phyloP scores from a whole-genome alignment of 2,329 filamentous ascomycete genomes.

The Fusarium azukiicola region DNA sequence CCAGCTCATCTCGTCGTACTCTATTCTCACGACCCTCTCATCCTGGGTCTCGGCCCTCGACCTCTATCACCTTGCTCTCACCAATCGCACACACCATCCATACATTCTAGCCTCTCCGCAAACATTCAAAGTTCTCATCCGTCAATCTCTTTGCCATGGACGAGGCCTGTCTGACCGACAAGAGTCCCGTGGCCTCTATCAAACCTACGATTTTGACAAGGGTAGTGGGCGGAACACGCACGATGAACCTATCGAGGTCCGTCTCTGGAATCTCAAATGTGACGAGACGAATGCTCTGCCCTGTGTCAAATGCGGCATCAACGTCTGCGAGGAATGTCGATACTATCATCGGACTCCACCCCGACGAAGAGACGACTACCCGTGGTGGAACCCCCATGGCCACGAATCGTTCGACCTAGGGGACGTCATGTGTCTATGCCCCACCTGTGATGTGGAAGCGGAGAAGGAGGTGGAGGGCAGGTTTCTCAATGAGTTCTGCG shows the following conservation, averaged over 20 bases:
- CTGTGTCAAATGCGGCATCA: constrained; percentile 43
- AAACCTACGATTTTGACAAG: background rate
- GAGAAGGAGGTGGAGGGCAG: background rate
- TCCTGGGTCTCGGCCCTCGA: constrained; percentile 45
- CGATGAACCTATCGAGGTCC: constrained; percentile 41
- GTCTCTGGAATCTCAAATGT: constrained; percentile 36
- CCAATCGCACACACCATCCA: constrained; percentile 14
- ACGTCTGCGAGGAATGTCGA: constrained; percentile 48
- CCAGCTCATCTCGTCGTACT: constrained; percentile 40
- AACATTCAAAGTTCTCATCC: constrained; percentile 29
- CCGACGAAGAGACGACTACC: background rate
- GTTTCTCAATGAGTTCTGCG: constrained; percentile 33
- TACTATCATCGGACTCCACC: constrained; percentile 35
- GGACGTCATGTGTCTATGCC: constrained; percentile 41
- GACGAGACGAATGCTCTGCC: constrained; percentile 36
- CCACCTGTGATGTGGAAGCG: constrained; percentile 10
- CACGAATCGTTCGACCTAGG: background rate
- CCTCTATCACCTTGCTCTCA: constrained; percentile 36
- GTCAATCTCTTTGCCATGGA: constrained; percentile 41
- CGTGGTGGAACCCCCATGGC: constrained; percentile 35
- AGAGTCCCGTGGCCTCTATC: background rate
- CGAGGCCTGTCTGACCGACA: constrained; percentile 37
- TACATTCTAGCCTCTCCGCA: constrained; percentile 16
- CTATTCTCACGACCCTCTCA: constrained; percentile 36
- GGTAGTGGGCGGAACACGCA: background rate